A percentile compares a stretch with the other conserved stretches of the same genome.
Evolutionary conservation across 164 flowering plant genomes (phyloP).

Genomic region (Piper betle): DNA sequence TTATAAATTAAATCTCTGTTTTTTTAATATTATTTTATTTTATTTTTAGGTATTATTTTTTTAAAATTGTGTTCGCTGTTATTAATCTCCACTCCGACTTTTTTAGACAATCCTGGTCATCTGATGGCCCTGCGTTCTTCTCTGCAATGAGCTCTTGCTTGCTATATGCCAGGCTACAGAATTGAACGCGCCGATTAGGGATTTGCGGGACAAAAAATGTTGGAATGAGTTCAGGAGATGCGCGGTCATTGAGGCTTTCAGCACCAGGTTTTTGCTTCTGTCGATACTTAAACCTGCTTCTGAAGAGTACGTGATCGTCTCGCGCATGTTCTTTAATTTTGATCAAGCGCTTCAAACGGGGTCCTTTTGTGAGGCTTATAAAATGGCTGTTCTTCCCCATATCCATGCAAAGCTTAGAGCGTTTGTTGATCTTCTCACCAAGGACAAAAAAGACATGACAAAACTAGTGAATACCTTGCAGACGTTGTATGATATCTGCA

Average conservation of each 20-base stretch:
- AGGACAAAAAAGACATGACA: slow-evolving; percentile 28
- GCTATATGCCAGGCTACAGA: slow-evolving; percentile 77
- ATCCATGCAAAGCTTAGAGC: slow-evolving; percentile 49
- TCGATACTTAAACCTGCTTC: slow-evolving; percentile 35
- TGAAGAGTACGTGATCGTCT: slow-evolving; percentile 51
- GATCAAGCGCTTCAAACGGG: slow-evolving; percentile 34
- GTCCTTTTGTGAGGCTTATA: slow-evolving; percentile 42
- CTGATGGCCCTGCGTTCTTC: slow-evolving; percentile 90
- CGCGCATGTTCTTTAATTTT: slow-evolving; percentile 40
- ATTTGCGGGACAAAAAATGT: slow-evolving; percentile 59
- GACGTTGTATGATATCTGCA: slow-evolving; percentile 60
- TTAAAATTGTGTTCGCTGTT: too few relatives aligned
- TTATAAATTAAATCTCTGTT: too few relatives aligned
- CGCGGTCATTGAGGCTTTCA: slow-evolving; percentile 78
- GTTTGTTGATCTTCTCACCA: slow-evolving; percentile 45
- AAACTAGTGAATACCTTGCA: slow-evolving; percentile 54
- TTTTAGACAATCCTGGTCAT: slow-evolving; percentile 77
- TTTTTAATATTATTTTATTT: too few relatives aligned
- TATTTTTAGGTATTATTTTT: too few relatives aligned
- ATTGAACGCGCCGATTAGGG: slow-evolving; percentile 35
- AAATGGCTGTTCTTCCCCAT: slow-evolving; percentile 22
- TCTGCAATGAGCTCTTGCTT: slow-evolving; percentile 81
- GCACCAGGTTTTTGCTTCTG: slow-evolving; percentile 52
- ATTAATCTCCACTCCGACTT: slow-evolving; percentile 56
- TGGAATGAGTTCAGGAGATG: slow-evolving; percentile 74